Base-by-base conservation (phyloP, 306 rosid species). In the Ochetophila trinervis region DNA sequence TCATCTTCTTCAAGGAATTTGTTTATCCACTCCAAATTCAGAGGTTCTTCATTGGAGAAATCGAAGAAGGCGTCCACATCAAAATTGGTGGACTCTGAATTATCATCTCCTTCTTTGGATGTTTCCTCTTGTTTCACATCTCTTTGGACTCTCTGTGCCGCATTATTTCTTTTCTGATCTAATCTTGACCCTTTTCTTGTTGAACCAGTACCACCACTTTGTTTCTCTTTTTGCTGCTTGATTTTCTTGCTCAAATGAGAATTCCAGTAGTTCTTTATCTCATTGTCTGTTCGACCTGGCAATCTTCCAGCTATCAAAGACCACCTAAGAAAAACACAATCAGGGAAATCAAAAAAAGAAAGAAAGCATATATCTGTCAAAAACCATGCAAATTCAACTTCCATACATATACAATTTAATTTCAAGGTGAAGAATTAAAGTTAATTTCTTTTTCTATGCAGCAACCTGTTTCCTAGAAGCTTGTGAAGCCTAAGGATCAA, bases 231-330 rank as follows among this genome's bases (percentile, higher is more conserved):
- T 32, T 56, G 56, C 58, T 55, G 76, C 60, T 21, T 75, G 58
- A 85, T 60, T 74, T 79, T 85, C 77, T 80, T 85, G 80, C 85
- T 77, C 87, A 85, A 82, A 77, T 82, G 87, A 77, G 91, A 85
- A 61, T 80, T 86, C 91, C 91, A 86, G 66, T 86, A 83, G 59
- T 86, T 86, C 66, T 86, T 86, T 37, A 86, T 86, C 81, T 86
- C 91, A 72, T 86, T 86, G 59, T 86, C 91, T 50, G 91, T 86
- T 71, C 88, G 68, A 7, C 91, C 91, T 0, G 91, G 91, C 60
- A 86, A 69, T 65, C 88, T 68, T 53, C 91, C 91, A 2, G 91
- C 91, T 24, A 86, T 86, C 75, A 86, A 79, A 17, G 91, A 76
- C 91, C 91, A 86, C 86, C 91, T 86, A 19, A 53, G 10, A 53